These are phyloP conservation scores for Lasiodiplodia sp. DNA, from an alignment of 2,329 filamentous ascomycete genomes.

Conservation along the genomic window DNA sequence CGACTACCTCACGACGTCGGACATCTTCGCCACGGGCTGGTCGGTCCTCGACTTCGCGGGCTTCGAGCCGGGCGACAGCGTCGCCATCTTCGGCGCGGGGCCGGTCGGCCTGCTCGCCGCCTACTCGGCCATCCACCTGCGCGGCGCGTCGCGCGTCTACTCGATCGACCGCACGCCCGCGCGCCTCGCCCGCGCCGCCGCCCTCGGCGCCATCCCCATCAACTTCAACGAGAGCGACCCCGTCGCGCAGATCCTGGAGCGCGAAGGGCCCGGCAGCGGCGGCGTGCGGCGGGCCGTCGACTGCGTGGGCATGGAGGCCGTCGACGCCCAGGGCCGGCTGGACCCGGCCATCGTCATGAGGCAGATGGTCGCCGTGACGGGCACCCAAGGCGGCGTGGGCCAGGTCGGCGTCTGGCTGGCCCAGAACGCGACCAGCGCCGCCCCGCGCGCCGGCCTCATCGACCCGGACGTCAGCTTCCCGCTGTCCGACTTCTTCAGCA, in stretches of 20 bases:
- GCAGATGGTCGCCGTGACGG: slow-evolving; percentile 40
- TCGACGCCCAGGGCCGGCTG: slow-evolving; percentile 35
- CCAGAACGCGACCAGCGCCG: slow-evolving; percentile 8
- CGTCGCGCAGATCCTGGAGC: slow-evolving; percentile 32
- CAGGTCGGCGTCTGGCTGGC: slow-evolving; percentile 37
- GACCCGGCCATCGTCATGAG: slow-evolving; percentile 36
- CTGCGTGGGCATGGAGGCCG: slow-evolving; percentile 31
- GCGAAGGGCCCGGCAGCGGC: slow-evolving; percentile 14
- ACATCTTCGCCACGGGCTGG: slow-evolving; percentile 53
- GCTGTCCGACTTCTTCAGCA: slow-evolving; percentile 30
- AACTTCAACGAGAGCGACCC: slow-evolving; percentile 33
- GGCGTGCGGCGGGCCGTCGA: slow-evolving; percentile 33
- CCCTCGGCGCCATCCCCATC: slow-evolving; percentile 34
- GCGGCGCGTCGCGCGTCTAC: slow-evolving; percentile 4
- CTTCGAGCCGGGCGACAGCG: slow-evolving; percentile 46
- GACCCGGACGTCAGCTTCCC: slow-evolving; percentile 30
- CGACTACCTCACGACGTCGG: slow-evolving; percentile 41
- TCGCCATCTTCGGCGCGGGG: slow-evolving; percentile 35
- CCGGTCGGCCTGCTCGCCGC: slow-evolving; percentile 33
- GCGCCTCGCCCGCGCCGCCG: slow-evolving; percentile 31
- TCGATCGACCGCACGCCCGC: slow-evolving; percentile 32
- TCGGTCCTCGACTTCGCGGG: slow-evolving; percentile 46
- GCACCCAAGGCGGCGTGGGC: slow-evolving; percentile 41
- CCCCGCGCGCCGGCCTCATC: slow-evolving; percentile 18
- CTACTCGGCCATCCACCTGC: slow-evolving; percentile 33